Evolutionary conservation across 2,329 filamentous ascomycete genomes (phyloP), one percentile per base, ranked within the genome.

Genomic region (Tolypocladium amazonense): DNA sequence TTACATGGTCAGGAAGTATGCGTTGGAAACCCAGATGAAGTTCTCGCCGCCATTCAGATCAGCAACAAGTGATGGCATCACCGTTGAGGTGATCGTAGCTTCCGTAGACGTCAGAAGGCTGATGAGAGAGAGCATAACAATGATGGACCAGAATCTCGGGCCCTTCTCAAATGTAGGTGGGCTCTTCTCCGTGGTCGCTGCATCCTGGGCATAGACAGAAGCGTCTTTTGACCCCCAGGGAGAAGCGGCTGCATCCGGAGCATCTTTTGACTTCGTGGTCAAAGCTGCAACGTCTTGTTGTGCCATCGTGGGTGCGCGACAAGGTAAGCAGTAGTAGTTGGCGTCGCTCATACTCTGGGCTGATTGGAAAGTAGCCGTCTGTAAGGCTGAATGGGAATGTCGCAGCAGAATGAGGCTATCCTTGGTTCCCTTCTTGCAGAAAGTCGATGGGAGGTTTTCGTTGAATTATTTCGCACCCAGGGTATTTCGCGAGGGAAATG

Each of bases 21-120:
- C 65, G 52, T 70, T 68, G 12, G 63, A 60, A 12, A 66, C 59
- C 69, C 69, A 71, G 33, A 71, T 65, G 59, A 64, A 69, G 37
- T 60, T 33, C 1, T 58, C 56, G 15, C 66, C 63, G 1, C 64
- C 62, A 41, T 61, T 56, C 23, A 71, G 56, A 33, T 65, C 63
- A 18, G 59, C 56, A 20, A 64, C 56, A 35, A 71, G 64, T 20
- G 56, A 61, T 12, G 68, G 68, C 41, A 70, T 60, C 18, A 65
- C 65, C 3, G 65, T 70, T 12, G 68, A 65, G 18, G 65, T 66
- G 41, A 71, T 61, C 4, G 65, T 67, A 23, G 55, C 55, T 56
- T 56, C 55, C 45, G 9, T 9, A 50, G 45, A 50, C 45, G 23
- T 50, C 7, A 50, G 45, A 15, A 50, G 45, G 45, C 45, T 50